Percentiles rank a stretch among this genome's conserved stretches.
Conservation (phyloP, 225 moss, liverwort and hornwort genomes). For the Sphagnum contortum region DNA sequence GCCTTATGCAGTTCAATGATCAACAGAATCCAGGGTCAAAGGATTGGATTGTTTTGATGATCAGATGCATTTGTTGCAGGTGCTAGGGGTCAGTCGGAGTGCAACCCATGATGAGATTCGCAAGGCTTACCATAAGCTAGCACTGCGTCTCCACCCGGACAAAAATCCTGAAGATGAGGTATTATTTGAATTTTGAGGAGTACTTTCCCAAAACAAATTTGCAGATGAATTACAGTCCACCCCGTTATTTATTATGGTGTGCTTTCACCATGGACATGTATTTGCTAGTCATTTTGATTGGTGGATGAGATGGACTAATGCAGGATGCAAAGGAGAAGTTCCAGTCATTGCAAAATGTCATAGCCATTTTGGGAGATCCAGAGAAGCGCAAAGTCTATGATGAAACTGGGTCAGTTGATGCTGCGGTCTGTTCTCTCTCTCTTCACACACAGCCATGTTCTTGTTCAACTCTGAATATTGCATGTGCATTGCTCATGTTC, state of each 20-base stretch:
- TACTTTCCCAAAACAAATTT: too few relatives aligned
- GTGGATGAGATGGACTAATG: constrained; percentile 1
- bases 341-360: constrained; percentile 84
- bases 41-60: too few relatives aligned
- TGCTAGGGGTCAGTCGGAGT: constrained; percentile 61
- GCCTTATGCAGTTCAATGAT: too few relatives aligned
- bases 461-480: too few relatives aligned
- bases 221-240: too few relatives aligned
- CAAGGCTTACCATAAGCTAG: constrained; percentile 86
- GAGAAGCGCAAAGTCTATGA: constrained; percentile 85
- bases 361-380: constrained; percentile 78
- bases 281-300: too few relatives aligned
- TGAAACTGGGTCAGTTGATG: constrained; percentile 81
- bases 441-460: not conserved
- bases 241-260: too few relatives aligned
- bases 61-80: constrained; percentile 12
- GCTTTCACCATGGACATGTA: too few relatives aligned
- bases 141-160: constrained; percentile 85
- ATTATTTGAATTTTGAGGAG: not conserved
- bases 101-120: constrained; percentile 82
- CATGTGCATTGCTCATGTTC: too few relatives aligned
- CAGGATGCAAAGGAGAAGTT: constrained; percentile 97
- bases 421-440: constrained; percentile 25
- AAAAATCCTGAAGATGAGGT: constrained; percentile 93
- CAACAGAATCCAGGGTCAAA: too few relatives aligned